Percentiles rank a stretch among this genome's conserved stretches.
Conservation (phyloP, 1,139 yeast species). For the Candida frijolesensis region DNA sequence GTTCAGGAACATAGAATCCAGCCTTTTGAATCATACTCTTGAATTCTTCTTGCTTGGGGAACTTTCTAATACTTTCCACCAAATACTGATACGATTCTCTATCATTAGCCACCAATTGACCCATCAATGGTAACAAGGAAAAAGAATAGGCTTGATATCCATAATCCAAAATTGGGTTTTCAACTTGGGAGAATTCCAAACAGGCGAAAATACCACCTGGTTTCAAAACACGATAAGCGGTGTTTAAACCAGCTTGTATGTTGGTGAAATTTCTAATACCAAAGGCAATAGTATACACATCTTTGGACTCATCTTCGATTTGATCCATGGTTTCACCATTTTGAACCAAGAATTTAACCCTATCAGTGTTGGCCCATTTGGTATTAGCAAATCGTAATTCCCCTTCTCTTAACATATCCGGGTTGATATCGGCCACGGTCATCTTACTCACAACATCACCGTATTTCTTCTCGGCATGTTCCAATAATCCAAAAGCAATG, state of each 20-base stretch:
- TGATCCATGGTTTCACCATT: constrained; percentile 89
- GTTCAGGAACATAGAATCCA: constrained; percentile 84
- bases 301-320: constrained; percentile 86
- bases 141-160: constrained; percentile 88
- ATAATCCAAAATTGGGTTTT: constrained; percentile 72
- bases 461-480: constrained; percentile 81
- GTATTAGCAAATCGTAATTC: constrained; percentile 64
- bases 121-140: constrained; percentile 88
- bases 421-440: constrained; percentile 93
- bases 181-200: constrained; percentile 91
- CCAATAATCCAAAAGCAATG: constrained; percentile 91
- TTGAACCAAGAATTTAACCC: constrained; percentile 83
- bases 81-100: constrained; percentile 93
- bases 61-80: constrained; percentile 89
- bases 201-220: constrained; percentile 98
- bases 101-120: constrained; percentile 92
- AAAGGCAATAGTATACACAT: constrained; percentile 93
- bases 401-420: constrained; percentile 95
- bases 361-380: constrained; percentile 54
- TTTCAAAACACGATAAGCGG: constrained; percentile 91
- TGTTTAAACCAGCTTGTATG: constrained; percentile 87
- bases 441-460: constrained; percentile 77
- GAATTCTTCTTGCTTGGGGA: constrained; percentile 91
- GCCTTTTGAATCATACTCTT: constrained; percentile 92
- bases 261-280: constrained; percentile 97